Conservation (phyloP, 2,329 filamentous ascomycete species). For the Diaporthe sp. region DNA sequence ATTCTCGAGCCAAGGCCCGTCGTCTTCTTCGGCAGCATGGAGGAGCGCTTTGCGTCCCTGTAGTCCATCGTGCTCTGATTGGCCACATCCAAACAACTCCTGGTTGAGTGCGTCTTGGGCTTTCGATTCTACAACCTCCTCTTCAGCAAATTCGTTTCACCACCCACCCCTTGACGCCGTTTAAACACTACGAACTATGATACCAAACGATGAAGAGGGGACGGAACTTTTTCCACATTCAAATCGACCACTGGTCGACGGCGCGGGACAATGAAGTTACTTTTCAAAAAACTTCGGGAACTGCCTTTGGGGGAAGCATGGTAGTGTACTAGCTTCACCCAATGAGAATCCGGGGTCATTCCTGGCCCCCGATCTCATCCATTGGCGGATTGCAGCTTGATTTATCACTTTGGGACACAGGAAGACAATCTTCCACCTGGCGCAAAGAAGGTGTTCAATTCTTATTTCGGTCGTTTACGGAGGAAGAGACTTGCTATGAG, state of each 20-base stretch:
- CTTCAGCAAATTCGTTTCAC: constrained; percentile 34
- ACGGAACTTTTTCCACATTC: constrained; percentile 30
- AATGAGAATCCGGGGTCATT: not conserved
- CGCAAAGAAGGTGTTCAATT: constrained; percentile 39
- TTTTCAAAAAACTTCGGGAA: constrained; percentile 8
- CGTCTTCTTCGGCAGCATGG: constrained; percentile 74
- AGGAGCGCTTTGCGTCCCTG: constrained; percentile 69
- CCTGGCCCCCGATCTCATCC: not conserved
- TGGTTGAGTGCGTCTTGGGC: constrained; percentile 32
- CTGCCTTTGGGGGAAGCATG: constrained; percentile 14
- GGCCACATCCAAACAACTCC: constrained; percentile 30
- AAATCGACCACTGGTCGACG: constrained; percentile 33
- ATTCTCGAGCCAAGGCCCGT: constrained; percentile 74
- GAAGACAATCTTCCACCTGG: constrained; percentile 15
- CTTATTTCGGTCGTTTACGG: constrained; percentile 29
- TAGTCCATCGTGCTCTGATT: constrained; percentile 41
- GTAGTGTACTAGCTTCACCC: constrained; percentile 21
- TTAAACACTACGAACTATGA: constrained; percentile 35
- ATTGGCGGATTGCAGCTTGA: constrained; percentile 24
- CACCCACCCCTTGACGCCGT: constrained; percentile 26
- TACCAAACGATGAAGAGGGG: constrained; percentile 31
- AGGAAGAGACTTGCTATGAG: constrained; percentile 11
- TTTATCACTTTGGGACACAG: constrained; percentile 18
- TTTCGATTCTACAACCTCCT: constrained; percentile 29
- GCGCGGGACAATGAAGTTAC: constrained; percentile 25